Conservation (phyloP, 2,329 filamentous ascomycete species). For the Epicoccum sorghinum region DNA sequence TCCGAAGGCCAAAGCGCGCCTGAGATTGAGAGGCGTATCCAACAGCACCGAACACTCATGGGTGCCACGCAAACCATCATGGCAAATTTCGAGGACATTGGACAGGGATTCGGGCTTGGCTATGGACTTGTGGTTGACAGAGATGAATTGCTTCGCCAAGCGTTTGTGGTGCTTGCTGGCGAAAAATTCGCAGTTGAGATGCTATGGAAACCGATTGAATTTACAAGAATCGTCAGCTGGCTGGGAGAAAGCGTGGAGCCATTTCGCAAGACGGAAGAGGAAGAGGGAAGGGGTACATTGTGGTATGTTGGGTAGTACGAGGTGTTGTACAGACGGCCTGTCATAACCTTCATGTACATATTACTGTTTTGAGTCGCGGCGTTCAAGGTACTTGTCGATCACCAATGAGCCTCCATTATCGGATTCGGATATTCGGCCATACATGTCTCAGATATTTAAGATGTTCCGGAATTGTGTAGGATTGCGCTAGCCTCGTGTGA, state of each 20-base stretch:
- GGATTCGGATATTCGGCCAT: slow-evolving; percentile 18
- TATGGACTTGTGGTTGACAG: slow-evolving; percentile 27
- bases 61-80: slow-evolving; percentile 40
- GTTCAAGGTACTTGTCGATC: slow-evolving; percentile 16
- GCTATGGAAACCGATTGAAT: slow-evolving; percentile 41
- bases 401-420: slow-evolving; percentile 13
- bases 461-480: slow-evolving; percentile 19
- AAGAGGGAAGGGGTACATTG: slow-evolving; percentile 33
- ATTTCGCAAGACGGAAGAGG: slow-evolving; percentile 36
- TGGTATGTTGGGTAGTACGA: slow-evolving; percentile 35
- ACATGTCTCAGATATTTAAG: slow-evolving; percentile 17
- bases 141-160: slow-evolving; percentile 43
- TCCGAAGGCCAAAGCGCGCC: slow-evolving; percentile 34
- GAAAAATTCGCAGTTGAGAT: slow-evolving; percentile 40
- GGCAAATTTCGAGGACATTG: slow-evolving; percentile 39
- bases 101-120: slow-evolving; percentile 29
- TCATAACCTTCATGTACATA: slow-evolving; percentile 15
- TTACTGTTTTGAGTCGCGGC: slow-evolving; percentile 13
- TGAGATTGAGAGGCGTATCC: slow-evolving; percentile 41
- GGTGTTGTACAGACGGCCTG: slow-evolving; percentile 10
- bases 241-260: slow-evolving; percentile 34
- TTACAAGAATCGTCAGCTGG: slow-evolving; percentile 38
- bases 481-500: slow-evolving; percentile 14
- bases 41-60: slow-evolving; percentile 44
- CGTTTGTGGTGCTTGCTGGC: slow-evolving; percentile 41